Base-by-base conservation (phyloP, 2,329 filamentous ascomycete species). In the Botrytis elliptica region DNA sequence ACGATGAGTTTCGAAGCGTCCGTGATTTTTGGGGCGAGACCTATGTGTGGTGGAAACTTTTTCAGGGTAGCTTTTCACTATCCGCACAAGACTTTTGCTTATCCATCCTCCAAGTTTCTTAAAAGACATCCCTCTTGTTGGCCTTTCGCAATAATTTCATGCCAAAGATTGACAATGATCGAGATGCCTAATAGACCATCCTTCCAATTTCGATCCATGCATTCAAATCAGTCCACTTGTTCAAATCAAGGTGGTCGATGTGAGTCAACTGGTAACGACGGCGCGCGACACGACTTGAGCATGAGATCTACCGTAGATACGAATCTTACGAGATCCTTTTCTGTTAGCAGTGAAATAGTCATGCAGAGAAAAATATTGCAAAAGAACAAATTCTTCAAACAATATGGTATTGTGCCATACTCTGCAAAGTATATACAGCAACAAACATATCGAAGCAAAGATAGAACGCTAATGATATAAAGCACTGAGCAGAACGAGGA, bases 351-450 rank as follows among this genome's bases (percentile, higher is more conserved):
- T 16, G 57, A 42, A 36, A 33, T 38, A 38, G 14, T 69, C 3
- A 72, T 69, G 52, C 29, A 38, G n/a, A 60, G 33, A 33, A 67
- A 60, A 36, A 4, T 69, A 36, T 40, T 40, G 42, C 49, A 62
- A 20, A 46, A 60, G 63, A 62, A 69, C 42, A 42, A 38, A 14
- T 60, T 40, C 52, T 68, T 62, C 49, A 49, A 59, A 4, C 1
- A 33, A 3, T 52, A 59, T 68, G 29, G 46, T 2, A 67, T 46
- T 59, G 38, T 44, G 18, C 29, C 40, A 29, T 59, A 49, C 22
- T 29, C 40, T 49, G 29, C 40, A 68, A 72, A 42, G 71, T 69
- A 72, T 7, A 46, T 7, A 60, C 36, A 59, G 20, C n/a, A 49
- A 44, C 46, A 40, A 25, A 12, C 16, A 59, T 29, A 63, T 44